Percentiles rank a stretch among this genome's conserved stretches.
Evolutionary conservation across 2,329 filamentous ascomycete genomes (phyloP).

Genomic region (Fusarium palustre): DNA sequence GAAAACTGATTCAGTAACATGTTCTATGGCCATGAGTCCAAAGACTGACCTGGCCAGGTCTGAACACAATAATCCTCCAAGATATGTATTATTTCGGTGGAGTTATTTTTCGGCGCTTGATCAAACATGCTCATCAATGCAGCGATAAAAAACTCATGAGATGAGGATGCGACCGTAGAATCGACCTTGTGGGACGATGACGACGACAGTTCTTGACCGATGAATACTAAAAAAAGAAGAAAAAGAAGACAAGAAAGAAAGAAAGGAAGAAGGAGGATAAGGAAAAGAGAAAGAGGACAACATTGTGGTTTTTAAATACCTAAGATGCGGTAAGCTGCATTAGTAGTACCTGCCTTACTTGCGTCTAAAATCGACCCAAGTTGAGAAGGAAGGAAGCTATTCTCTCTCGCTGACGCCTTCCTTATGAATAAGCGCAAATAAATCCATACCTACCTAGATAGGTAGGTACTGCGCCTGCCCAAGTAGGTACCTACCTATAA

Average conservation of each 20-base stretch:
- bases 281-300: constrained; percentile 2
- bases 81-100: constrained; percentile 18
- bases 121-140: constrained; percentile 38
- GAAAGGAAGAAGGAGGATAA: not conserved
- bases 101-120: constrained; percentile 31
- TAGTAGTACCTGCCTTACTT: not conserved
- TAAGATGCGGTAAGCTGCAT: not conserved
- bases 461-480: not conserved
- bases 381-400: constrained; percentile 5
- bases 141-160: constrained; percentile 4
- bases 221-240: not conserved
- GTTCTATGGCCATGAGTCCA: not conserved
- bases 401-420: constrained; percentile 1
- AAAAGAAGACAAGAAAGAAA: not conserved
- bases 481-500: not conserved
- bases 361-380: constrained; percentile 19
- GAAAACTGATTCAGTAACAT: not conserved
- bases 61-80: constrained; percentile 4
- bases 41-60: not conserved
- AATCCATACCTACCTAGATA: too few species aligned
- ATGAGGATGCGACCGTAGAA: constrained; percentile 14
- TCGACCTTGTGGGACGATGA: constrained; percentile 37
- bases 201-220: constrained; percentile 5
- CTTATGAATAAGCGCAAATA: constrained; percentile 2
- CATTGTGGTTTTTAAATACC: constrained; percentile 23